phyloP scores from a whole-genome alignment of 2,329 filamentous ascomycete species.

The Coniochaeta sp. region DNA sequence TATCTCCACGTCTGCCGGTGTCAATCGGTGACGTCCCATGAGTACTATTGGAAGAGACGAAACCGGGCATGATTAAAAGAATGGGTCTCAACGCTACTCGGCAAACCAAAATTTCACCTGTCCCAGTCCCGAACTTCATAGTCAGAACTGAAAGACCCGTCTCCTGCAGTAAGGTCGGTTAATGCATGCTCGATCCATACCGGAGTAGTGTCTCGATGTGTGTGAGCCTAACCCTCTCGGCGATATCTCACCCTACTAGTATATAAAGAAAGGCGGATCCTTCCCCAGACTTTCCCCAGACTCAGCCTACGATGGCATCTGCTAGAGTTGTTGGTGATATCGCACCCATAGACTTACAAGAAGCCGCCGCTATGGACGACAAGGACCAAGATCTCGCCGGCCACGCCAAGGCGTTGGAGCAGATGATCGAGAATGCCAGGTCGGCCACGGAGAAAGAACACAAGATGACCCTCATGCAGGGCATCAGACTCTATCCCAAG shows the following conservation, averaged over 20 bases:
- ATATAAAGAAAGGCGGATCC: not conserved
- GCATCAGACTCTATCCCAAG: constrained; percentile 77
- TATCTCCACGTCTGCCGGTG: not conserved
- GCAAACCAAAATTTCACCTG: not conserved
- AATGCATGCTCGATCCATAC: not conserved
- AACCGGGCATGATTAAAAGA: not conserved
- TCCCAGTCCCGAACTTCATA: not conserved
- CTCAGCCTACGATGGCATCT: not conserved
- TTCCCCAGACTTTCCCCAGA: not conserved
- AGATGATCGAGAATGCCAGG: constrained; percentile 36
- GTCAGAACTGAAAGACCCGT: not conserved
- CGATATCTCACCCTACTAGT: not conserved
- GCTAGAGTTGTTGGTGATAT: not conserved
- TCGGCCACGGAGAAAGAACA: constrained; percentile 54
- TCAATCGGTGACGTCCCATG: not conserved
- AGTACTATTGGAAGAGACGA: not conserved
- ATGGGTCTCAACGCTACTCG: not conserved
- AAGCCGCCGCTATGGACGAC: not conserved
- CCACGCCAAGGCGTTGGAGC: constrained; percentile 18
- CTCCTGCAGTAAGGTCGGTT: not conserved
- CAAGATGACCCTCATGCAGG: constrained; percentile 66
- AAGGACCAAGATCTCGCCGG: constrained; percentile 7
- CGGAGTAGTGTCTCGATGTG: not conserved
- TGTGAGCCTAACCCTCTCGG: not conserved
- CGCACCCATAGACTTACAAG: not conserved